Conservation (phyloP, 257 asterid species). For the Scutellaria barbata region DNA sequence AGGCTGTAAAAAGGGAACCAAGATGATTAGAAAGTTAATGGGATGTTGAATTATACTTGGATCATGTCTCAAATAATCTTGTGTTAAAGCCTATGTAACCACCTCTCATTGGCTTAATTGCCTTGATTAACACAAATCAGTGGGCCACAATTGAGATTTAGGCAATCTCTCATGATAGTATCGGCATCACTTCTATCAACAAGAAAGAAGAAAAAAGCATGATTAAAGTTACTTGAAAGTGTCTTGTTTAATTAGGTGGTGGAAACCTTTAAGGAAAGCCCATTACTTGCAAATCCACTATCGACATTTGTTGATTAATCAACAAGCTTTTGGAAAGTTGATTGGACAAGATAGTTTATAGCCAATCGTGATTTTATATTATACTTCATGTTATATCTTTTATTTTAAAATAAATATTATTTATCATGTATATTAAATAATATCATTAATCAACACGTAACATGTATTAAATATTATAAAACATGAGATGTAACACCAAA, state of each 20-base stretch:
- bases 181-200: slow-evolving; percentile 68
- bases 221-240: slow-evolving; percentile 52
- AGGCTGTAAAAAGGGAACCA: slow-evolving; percentile 57
- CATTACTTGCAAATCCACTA: slow-evolving; percentile 27
- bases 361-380: too few species aligned
- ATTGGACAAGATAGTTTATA: slow-evolving; percentile 45
- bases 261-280: slow-evolving; percentile 56
- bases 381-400: too few species aligned
- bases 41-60: slow-evolving; percentile 49
- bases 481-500: too few species aligned
- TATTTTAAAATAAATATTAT: too few species aligned
- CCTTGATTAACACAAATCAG: slow-evolving; percentile 57
- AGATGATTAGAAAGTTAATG: slow-evolving; percentile 62
- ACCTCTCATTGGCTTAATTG: slow-evolving; percentile 58
- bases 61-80: slow-evolving; percentile 50
- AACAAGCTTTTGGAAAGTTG: slow-evolving; percentile 46
- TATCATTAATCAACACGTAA: too few species aligned
- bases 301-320: slow-evolving; percentile 54
- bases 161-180: slow-evolving; percentile 75
- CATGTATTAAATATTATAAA: too few species aligned
- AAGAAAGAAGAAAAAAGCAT: slow-evolving; percentile 55
- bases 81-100: slow-evolving; percentile 38
- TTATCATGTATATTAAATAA: too few species aligned
- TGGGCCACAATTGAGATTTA: slow-evolving; percentile 65
- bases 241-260: slow-evolving; percentile 53